Conservation (phyloP, 495 filamentous ascomycete genomes). For the Emericellopsis terricola region DNA sequence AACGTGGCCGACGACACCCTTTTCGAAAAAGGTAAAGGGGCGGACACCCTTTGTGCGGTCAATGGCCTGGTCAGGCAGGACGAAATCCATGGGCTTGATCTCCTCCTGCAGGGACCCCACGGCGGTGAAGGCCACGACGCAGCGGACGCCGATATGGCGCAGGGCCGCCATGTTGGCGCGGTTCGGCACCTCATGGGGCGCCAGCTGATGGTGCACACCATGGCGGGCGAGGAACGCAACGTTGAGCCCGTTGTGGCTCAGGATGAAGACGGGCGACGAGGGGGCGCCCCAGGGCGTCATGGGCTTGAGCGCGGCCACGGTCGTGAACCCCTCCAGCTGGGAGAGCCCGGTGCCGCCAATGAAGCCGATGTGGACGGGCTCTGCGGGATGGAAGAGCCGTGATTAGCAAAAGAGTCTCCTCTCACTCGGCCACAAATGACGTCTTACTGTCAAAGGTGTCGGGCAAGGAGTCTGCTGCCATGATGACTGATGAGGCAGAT, state of each 20-base stretch:
- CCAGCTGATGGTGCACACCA: constrained; percentile 70
- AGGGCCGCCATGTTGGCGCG: constrained; percentile 94
- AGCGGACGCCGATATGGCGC: constrained; percentile 71
- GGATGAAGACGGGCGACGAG: constrained; percentile 78
- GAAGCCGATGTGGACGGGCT: constrained; percentile 74
- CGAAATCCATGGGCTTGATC: constrained; percentile 89
- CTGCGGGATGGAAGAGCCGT: constrained; percentile 32
- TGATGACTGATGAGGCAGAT: constrained; percentile 2
- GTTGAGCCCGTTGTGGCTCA: constrained; percentile 62
- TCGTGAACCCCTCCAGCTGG: constrained; percentile 51
- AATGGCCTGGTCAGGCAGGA: constrained; percentile 89
- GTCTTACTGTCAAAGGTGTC: constrained; percentile 8
- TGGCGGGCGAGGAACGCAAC: constrained; percentile 92
- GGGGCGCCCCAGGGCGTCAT: constrained; percentile 83
- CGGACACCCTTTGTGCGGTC: constrained; percentile 91
- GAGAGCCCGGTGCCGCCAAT: constrained; percentile 90
- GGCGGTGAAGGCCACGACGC: constrained; percentile 84
- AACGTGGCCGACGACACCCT: constrained; percentile 82
- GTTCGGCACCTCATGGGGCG: constrained; percentile 78
- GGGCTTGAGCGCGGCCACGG: constrained; percentile 54
- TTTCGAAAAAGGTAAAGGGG: constrained; percentile 92
- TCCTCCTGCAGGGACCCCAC: constrained; percentile 84
- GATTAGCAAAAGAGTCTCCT: no score
- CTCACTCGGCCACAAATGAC: not conserved
- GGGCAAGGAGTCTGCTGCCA: constrained; percentile 8